Evolutionary conservation across 192 early-diverging fungal genomes (phyloP).

Genomic region (Rhizoclosmatium sp.): DNA sequence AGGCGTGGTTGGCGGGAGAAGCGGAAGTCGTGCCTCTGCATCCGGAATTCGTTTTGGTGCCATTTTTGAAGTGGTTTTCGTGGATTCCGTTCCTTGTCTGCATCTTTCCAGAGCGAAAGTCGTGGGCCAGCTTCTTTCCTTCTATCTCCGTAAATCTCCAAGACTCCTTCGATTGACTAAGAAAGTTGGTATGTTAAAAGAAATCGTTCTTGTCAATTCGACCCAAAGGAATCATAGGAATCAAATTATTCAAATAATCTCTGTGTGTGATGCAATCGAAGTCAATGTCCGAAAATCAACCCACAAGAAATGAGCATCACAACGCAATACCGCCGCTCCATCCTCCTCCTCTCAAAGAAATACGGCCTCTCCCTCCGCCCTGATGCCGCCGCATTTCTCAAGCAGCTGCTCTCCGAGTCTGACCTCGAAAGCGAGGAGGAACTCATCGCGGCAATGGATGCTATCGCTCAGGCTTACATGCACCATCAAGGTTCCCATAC

Average conservation of each 20-base stretch:
- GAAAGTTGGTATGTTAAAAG: too few species aligned
- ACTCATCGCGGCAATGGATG: conserved; percentile 68
- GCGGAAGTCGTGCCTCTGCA: background rate
- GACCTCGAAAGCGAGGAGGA: conserved; percentile 29
- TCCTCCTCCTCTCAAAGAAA: conserved; percentile 75
- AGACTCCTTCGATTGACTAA: too few species aligned
- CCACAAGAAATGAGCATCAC: background rate
- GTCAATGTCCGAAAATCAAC: too few species aligned
- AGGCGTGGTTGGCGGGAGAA: background rate
- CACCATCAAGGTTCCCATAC: conserved; percentile 70
- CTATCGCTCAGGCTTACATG: conserved; percentile 74
- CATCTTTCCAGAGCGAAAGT: too few species aligned
- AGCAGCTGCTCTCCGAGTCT: conserved; percentile 59
- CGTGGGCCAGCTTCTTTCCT: too few species aligned
- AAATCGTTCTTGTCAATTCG: too few species aligned
- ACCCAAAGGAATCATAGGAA: too few species aligned
- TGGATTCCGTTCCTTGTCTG: too few species aligned
- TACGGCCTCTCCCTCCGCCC: conserved; percentile 80
- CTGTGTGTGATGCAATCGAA: too few species aligned
- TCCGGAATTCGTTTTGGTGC: conserved; percentile 20
- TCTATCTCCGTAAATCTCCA: too few species aligned
- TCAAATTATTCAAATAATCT: too few species aligned
- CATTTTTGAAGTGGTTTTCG: background rate
- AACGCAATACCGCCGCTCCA: background rate
- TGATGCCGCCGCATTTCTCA: conserved; percentile 75